These are phyloP conservation scores for Aegle marmelos DNA, from an alignment of 345 rosid genomes.

Conservation along the genomic window DNA sequence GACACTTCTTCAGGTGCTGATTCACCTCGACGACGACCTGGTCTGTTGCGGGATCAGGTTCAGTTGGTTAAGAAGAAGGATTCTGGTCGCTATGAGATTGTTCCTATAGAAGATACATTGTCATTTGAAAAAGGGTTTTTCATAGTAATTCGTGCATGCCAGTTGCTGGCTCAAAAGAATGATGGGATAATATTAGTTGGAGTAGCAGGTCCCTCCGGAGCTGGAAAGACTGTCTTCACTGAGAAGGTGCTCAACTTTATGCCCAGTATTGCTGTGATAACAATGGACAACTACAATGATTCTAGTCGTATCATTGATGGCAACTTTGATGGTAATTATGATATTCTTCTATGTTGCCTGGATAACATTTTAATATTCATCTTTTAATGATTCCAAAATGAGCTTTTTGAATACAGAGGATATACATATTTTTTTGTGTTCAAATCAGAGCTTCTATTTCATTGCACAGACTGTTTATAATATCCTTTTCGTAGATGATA, in stretches of 20 bases:
- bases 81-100: conserved; percentile 76
- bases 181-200: conserved; percentile 89
- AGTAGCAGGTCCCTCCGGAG: conserved; percentile 98
- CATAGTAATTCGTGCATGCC: conserved; percentile 88
- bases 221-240: conserved; percentile 94
- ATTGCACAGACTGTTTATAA: background rate
- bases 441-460: background rate
- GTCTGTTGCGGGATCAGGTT: conserved; percentile 84
- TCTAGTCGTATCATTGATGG: conserved; percentile 86
- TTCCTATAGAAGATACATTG: conserved; percentile 66
- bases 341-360: background rate
- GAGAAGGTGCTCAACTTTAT: conserved; percentile 86
- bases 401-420: background rate
- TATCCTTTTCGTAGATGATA: background rate
- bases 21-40: conserved; percentile 82
- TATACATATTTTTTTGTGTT: background rate
- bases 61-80: conserved; percentile 73
- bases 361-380: background rate
- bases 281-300: conserved; percentile 96
- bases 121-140: conserved; percentile 96
- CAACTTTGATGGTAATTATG: conserved; percentile 82
- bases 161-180: conserved; percentile 82
- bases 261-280: conserved; percentile 91
- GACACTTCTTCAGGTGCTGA: conserved; percentile 45
- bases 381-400: background rate